Base-by-base conservation (phyloP, 2,329 filamentous ascomycete species). In the Epichloe hybrida region DNA sequence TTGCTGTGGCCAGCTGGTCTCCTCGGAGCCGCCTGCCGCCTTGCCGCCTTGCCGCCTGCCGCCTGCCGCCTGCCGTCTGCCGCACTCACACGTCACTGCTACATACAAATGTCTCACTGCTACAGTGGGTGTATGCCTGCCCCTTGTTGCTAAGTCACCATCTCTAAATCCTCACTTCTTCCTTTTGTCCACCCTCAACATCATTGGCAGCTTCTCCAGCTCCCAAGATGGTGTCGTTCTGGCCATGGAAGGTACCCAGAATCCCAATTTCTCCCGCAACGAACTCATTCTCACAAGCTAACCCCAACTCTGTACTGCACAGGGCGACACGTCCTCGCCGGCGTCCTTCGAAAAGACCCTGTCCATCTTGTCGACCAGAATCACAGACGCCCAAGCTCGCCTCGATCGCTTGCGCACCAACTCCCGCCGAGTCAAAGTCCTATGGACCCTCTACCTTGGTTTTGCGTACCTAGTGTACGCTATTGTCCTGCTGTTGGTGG, bases 331-430 rank as follows among this genome's bases (percentile, higher is more conserved):
- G 65, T 85, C 79, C 64, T 95, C 90, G 57, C 85, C 93, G 27
- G 90, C 89, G 49, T 87, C 84, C 4, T 98, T 97, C 64, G 93
- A 98, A 71, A 96, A 90, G 73, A 81, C 84, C 2, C 81, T 98
- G 34, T 87, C 88, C 9, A 76, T 80, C 23, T 79, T 98, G 44
- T 86, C 90, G 11, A 73, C 74, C 49, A 95, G 93, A 70, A 96
- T 98, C 66, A 75, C 83, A 40, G 77, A 81, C 55, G 81, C 84
- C 2, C 85, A 85, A 59, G 72, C 83, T 41, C 80, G 77, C 48
- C 83, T 96, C 57, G 89, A 95, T 61, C 74, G 73, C 41, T 75
- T 85, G 39, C 81, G 88, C 45, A 77, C 84, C 58, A 79, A 78
- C 54, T 81, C 86, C 47, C 81, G 91, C 52, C 84, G 90, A 52